Evolutionary conservation across 352 stramenopile species (phyloP), one percentile per base, ranked within the genome.

Genomic region (Globisporangium nunn): DNA sequence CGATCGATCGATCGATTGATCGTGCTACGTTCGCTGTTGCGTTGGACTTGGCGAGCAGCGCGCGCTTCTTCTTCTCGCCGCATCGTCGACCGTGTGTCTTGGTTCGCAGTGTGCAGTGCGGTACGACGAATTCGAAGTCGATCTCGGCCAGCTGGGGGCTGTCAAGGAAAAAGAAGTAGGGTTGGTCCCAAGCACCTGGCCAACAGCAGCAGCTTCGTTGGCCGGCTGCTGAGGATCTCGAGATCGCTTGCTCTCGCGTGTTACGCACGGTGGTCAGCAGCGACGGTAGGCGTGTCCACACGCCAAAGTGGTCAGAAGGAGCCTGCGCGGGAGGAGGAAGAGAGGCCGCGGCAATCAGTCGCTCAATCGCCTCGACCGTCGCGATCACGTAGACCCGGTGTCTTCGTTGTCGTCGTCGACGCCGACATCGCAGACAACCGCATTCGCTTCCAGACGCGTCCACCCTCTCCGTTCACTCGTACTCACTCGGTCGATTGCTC

Each of bases 271-370:
- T 48, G 43, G 43, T 48, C 18, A 17, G n/a, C 6, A 35, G 12
- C 6, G 15, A 37, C 5, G 29, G 1, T 6, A 18, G 17, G 4
- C 1, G 50, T 63, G 50, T 54, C 50, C 52, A 62, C 50, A 53
- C 50, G 15, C 31, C 41, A 45, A 57, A 63, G 57, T 63, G 57
- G 57, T 58, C 57, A 63, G 57, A 63, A 63, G 40, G 57, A 63
- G 57, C 51, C 57, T 18, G 57, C 28, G 15, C 39, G 14, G 14
- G 4, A 50, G 23, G 12, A 43, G 39, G 14, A 52, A 54, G 46
- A 23, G 45, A 18, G 29, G 48, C 17, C 10, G 11, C 30, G 15
- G 39, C 54, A 41, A 60, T 54, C 35, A 44, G 31, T 53, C 54
- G 23, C 35, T 23, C 35, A 14, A n/a, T 31, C 23, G 28, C 15